Evolutionary conservation across 1,284 basidiomycete species (phyloP).

Genomic region (Pyrrhoderma noxium): DNA sequence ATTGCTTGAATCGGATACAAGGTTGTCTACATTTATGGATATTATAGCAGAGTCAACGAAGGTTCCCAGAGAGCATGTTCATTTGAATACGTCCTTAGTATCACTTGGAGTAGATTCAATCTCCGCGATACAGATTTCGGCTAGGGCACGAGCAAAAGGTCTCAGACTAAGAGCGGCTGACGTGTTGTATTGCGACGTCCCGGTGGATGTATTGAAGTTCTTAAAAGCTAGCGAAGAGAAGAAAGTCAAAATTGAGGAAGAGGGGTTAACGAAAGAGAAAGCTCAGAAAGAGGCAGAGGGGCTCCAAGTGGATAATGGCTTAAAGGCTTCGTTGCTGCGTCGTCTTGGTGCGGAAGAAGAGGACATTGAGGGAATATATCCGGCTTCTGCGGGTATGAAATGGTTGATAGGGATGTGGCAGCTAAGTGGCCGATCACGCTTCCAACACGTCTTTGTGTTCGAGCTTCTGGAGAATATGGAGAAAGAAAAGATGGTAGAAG

Average conservation of each 20-base stretch:
- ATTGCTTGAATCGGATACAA: not conserved
- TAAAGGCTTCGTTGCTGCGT: conserved; percentile 15
- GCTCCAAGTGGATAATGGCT: not conserved
- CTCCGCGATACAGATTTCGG: conserved; percentile 40
- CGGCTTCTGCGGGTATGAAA: conserved; percentile 33
- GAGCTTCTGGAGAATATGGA: conserved; percentile 30
- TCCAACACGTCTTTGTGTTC: conserved; percentile 41
- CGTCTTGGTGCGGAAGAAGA: conserved; percentile 17
- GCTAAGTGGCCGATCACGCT: conserved; percentile 33
- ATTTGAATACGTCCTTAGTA: conserved; percentile 30
- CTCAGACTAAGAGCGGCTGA: conserved; percentile 32
- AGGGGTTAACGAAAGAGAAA: no score
- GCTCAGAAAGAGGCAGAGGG: no score
- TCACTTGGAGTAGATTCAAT: conserved; percentile 48
- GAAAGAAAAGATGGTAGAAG: conserved; percentile 24
- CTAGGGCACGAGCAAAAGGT: conserved; percentile 33
- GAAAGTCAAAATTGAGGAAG: not conserved
- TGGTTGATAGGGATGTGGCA: conserved; percentile 41
- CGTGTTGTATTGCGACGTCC: conserved; percentile 34
- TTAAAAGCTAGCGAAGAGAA: not conserved
- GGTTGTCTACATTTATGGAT: conserved; percentile 18
- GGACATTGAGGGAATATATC: conserved; percentile 18
- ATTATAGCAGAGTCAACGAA: conserved; percentile 24
- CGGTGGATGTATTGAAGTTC: conserved; percentile 24
- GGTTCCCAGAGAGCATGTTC: conserved; percentile 23